Conservation (phyloP, 2,329 filamentous ascomycete genomes). For the Fusarium sambucinum region DNA sequence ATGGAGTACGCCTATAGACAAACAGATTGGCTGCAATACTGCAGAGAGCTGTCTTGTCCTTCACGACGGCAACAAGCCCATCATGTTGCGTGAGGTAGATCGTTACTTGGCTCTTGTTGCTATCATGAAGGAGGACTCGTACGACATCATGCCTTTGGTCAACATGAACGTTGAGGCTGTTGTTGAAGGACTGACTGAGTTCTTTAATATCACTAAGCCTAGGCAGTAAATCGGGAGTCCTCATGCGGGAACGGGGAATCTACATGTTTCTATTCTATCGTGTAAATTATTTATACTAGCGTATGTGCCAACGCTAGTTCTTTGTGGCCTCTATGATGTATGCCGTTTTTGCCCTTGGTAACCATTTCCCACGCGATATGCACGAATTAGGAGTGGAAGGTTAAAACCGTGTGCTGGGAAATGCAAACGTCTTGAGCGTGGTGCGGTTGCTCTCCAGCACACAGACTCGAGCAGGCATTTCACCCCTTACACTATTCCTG, state of each 20-base stretch:
- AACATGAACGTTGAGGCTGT: slow-evolving; percentile 90
- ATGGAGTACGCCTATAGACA: slow-evolving; percentile 71
- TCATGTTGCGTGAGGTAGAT: slow-evolving; percentile 77
- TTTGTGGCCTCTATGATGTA: slow-evolving; percentile 1
- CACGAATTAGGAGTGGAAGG: not conserved
- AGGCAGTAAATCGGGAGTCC: slow-evolving; percentile 52
- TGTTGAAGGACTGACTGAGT: slow-evolving; percentile 81
- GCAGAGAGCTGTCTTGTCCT: slow-evolving; percentile 77
- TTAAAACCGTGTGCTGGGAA: slow-evolving; percentile 45
- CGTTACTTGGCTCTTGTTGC: slow-evolving; percentile 84
- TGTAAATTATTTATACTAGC: slow-evolving; percentile 43
- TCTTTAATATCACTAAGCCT: slow-evolving; percentile 79
- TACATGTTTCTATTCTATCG: slow-evolving; percentile 21
- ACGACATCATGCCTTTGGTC: slow-evolving; percentile 85
- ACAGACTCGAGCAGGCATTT: slow-evolving; percentile 63
- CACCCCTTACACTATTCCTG: slow-evolving; percentile 58
- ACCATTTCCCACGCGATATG: not conserved
- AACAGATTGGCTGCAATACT: slow-evolving; percentile 74
- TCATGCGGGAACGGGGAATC: not conserved
- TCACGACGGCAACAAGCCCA: slow-evolving; percentile 72
- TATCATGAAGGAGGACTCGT: slow-evolving; percentile 87
- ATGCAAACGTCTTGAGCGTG: slow-evolving; percentile 61
- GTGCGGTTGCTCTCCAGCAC: slow-evolving; percentile 63
- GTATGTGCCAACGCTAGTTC: slow-evolving; percentile 32
- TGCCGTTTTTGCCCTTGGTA: not conserved